These are phyloP conservation scores for Rhizophagus sp. DNA, from an alignment of 192 early-diverging fungal species.

Conservation along the genomic window DNA sequence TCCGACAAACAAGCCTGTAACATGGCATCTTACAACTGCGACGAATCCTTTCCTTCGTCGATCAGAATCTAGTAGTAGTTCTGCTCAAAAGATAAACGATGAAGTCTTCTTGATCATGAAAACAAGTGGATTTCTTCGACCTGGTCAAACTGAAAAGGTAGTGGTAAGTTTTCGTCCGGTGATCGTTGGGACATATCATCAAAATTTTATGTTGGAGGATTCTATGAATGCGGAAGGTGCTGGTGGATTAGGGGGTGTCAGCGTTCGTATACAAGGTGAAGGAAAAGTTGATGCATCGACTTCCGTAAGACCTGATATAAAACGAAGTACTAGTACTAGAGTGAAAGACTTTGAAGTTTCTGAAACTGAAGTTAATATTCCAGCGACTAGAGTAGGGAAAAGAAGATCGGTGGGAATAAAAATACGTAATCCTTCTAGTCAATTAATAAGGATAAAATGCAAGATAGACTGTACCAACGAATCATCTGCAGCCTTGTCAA, in stretches of 20 bases:
- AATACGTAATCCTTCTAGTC: conserved; percentile 27
- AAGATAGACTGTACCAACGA: background rate
- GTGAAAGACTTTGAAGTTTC: conserved; percentile 26
- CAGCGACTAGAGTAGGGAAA: conserved; percentile 26
- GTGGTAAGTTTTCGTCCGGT: conserved; percentile 27
- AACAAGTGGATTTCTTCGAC: conserved; percentile 26
- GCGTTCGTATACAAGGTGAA: conserved; percentile 28
- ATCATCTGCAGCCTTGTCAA: background rate
- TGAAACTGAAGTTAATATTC: conserved; percentile 14
- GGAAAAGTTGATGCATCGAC: conserved; percentile 19
- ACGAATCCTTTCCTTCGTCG: conserved; percentile 27
- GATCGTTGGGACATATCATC: conserved; percentile 23
- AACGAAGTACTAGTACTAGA: background rate
- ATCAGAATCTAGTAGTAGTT: conserved; percentile 17
- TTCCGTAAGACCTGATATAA: background rate
- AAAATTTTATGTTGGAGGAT: conserved; percentile 29
- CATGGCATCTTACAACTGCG: conserved; percentile 31
- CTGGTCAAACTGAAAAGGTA: conserved; percentile 24
- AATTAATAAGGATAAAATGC: conserved; percentile 26
- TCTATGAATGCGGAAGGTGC: conserved; percentile 21
- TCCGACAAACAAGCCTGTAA: conserved; percentile 29
- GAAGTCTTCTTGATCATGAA: conserved; percentile 31
- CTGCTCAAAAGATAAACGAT: conserved; percentile 28
- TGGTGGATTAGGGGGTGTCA: conserved; percentile 25
- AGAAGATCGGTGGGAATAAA: conserved; percentile 27